Base-by-base conservation (phyloP, 2,329 filamentous ascomycete species). In the Microsporum ferrugineum region DNA sequence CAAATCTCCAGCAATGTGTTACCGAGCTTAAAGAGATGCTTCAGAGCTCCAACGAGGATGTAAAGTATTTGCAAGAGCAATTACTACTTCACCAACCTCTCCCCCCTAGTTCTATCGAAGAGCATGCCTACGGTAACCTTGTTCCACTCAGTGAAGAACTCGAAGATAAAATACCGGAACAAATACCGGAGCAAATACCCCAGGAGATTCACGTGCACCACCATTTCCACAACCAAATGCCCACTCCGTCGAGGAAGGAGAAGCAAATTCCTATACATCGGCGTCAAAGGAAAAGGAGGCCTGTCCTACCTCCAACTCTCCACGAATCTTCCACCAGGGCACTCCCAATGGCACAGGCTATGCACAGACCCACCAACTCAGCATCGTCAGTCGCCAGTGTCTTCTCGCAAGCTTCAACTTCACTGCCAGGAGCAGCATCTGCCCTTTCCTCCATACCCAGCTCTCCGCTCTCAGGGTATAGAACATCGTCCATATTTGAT, bases 121-220 rank as follows among this genome's bases (percentile, higher is more conserved):
- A 41, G 33, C 33, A 38, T 57, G 14, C 34, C 8, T 62, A 61
- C 49, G 17, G 27, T 36, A 63, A 68, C 63, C 17, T 65, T 64
- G 2, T 63, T 27, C 87, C 83, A 0, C 75, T 96, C 58, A 81
- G 85, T 62, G 84, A 88, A 47, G 91, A 96, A 72, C 79, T 95
- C 29, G 83, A 82, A 43, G 74, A 78, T 23, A 77, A 78, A 57
- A 75, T 79, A 45, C 68, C 75, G 33, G 72, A 76, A 36, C 75
- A 73, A 17, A 75, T 79, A 45, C 68, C 75, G 33, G 72, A 76
- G 36, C 76, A 73, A 23, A 66, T 82, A 2, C 86, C 87, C 0
- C 87, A 89, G 68, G 89, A 94, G 68, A 77, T 96, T 12, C 92
- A 96, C 68, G 88, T 97, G 53, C 92, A 97, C 69, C 91, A 97